phyloP scores from a whole-genome alignment of 1,284 basidiomycete species.

The Ceratobasidium sp. region DNA sequence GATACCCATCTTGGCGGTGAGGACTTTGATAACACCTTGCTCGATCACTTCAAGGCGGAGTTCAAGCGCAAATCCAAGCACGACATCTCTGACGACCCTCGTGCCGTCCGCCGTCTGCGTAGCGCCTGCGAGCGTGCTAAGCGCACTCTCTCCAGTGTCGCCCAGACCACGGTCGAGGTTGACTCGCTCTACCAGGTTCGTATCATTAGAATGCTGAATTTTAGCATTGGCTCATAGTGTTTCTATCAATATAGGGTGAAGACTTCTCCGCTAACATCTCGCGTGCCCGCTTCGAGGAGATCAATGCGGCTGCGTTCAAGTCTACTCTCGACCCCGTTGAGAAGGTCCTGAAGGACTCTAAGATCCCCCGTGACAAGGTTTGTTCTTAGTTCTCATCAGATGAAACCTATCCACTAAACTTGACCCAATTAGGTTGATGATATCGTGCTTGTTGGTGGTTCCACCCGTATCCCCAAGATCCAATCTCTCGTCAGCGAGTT shows the following conservation, averaged over 20 bases:
- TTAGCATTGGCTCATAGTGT: background rate
- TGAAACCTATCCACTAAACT: constrained; percentile 9
- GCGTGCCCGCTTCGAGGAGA: constrained; percentile 99
- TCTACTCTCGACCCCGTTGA: constrained; percentile 98
- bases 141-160: constrained; percentile 96
- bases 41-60: constrained; percentile 97
- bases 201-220: background rate
- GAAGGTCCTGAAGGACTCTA: constrained; percentile 98
- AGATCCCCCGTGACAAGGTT: constrained; percentile 92
- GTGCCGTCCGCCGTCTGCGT: constrained; percentile 94
- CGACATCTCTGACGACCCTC: constrained; percentile 95
- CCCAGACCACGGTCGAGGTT: constrained; percentile 98
- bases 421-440: constrained; percentile 75
- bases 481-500: constrained; percentile 97
- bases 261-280: constrained; percentile 98
- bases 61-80: constrained; percentile 82
- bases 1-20: constrained; percentile 79
- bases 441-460: constrained; percentile 99
- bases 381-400: constrained; percentile 18
- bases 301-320: constrained; percentile 94
- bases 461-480: constrained; percentile 99
- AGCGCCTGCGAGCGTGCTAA: constrained; percentile 99
- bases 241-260: constrained; percentile 63
- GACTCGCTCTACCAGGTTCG: constrained; percentile 89
- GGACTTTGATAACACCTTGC: constrained; percentile 97